Evolutionary conservation across 2,329 filamentous ascomycete species (phyloP).

Genomic region (Aspergillus sp.): DNA sequence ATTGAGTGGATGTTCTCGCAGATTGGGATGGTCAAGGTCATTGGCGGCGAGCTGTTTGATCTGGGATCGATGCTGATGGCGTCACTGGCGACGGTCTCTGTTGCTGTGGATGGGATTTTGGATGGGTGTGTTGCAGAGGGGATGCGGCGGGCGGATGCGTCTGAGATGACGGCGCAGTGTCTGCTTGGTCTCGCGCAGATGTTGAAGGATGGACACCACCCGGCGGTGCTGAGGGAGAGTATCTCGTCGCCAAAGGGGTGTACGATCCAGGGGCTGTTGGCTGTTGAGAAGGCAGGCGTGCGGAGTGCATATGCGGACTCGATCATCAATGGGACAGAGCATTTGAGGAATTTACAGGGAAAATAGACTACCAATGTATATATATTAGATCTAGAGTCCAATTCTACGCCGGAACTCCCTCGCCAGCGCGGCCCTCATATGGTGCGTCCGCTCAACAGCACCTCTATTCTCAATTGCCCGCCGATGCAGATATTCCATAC

Average conservation of each 20-base stretch:
- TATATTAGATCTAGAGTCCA: too few relatives aligned
- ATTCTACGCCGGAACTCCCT: not conserved
- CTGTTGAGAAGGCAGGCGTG: constrained; percentile 59
- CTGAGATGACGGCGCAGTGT: constrained; percentile 57
- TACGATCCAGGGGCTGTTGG: constrained; percentile 61
- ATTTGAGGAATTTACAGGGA: constrained; percentile 21
- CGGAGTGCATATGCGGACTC: constrained; percentile 56
- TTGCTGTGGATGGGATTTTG: constrained; percentile 61
- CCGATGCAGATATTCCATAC: constrained; percentile 56
- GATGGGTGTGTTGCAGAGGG: constrained; percentile 66
- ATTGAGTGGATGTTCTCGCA: constrained; percentile 54
- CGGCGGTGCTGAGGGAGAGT: constrained; percentile 60
- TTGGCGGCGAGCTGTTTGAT: constrained; percentile 56
- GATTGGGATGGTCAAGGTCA: constrained; percentile 48
- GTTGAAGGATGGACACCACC: constrained; percentile 60
- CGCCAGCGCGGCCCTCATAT: not conserved
- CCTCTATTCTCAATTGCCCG: constrained; percentile 71
- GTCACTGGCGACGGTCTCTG: constrained; percentile 58
- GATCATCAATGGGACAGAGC: constrained; percentile 38
- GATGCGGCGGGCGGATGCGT: constrained; percentile 58
- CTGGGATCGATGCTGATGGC: constrained; percentile 59
- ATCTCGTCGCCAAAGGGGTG: constrained; percentile 63
- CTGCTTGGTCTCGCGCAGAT: constrained; percentile 37
- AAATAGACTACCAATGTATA: not conserved
- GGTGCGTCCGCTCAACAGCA: constrained; percentile 53